Base-by-base conservation (phyloP, 2,329 filamentous ascomycete species). In the Claviceps maximensis region DNA sequence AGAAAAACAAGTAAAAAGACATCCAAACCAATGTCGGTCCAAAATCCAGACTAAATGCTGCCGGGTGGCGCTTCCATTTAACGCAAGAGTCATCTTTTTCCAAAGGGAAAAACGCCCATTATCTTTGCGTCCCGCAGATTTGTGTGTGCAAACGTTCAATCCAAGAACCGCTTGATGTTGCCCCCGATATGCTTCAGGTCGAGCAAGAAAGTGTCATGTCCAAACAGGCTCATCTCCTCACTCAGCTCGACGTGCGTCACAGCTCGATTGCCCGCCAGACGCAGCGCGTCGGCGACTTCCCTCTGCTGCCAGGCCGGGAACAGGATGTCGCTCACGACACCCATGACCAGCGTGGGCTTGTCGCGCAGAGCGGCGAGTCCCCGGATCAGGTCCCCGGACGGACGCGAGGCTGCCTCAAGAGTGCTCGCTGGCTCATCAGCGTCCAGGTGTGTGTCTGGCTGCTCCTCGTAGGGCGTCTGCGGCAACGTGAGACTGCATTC, bases 271-370 rank as follows among this genome's bases (percentile, higher is more conserved):
- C 93, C 93, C 0, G 79, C 79, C 36, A 79, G 77, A 55, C 82
- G 80, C 58, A 98, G 73, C 2, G 91, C 86, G 63, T 91, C 84
- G 3, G 90, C 91, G 56, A 98, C 84, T 69, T 98, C 93, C 51
- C 87, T 81, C 72, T 98, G 93, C 72, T 98, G 93, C 91, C 93
- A 98, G 0, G 93, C 89, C 0, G 93, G 93, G 70, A 98, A 98
- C 38, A 98, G 72, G 49, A 96, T 97, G 65, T 98, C 93, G 61
- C 89, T 96, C 0, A 89, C 88, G 4, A 97, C 93, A 36, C 93
- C 93, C 73, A 98, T 84, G 12, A 98, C 87, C 23, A 98, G 75
- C 1, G 88, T 85, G 0, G 89, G 87, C 49, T 84, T 91, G 56
- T 90, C 77, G 52, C 83, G 80, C 51, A 97, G 69, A 0, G 80